These are phyloP conservation scores for Crithidia expoeki DNA, from an alignment of 208 protist species.

Conservation along the genomic window DNA sequence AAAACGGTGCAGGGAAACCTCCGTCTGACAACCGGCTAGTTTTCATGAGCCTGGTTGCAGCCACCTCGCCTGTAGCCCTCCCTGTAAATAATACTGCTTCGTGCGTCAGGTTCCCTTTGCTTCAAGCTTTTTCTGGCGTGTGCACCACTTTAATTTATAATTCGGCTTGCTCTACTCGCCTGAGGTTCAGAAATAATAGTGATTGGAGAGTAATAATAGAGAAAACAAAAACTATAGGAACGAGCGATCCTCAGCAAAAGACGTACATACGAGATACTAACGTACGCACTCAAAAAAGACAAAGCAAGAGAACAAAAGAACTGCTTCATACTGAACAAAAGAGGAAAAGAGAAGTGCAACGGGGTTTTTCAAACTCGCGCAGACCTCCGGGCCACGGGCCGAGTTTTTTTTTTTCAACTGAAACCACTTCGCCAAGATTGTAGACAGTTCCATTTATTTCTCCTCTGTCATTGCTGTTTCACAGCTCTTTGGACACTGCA, in stretches of 20 bases:
- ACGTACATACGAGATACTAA: neutral
- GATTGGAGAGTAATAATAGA: conserved; percentile 7
- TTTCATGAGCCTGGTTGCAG: too few relatives aligned
- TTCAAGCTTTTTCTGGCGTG: too few relatives aligned
- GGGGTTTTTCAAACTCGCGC: neutral
- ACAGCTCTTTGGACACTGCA: neutral
- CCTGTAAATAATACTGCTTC: too few relatives aligned
- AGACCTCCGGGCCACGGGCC: neutral
- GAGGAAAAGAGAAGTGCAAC: neutral
- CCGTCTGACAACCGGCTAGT: too few relatives aligned
- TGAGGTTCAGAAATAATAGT: too few relatives aligned
- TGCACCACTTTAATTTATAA: too few relatives aligned
- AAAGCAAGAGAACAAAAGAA: conserved; percentile 18
- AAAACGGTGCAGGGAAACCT: too few relatives aligned
- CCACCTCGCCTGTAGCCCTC: too few relatives aligned
- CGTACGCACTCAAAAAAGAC: neutral
- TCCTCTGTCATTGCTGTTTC: too few relatives aligned
- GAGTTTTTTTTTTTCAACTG: neutral
- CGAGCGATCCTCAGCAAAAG: neutral
- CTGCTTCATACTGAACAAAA: neutral
- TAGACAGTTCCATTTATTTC: neutral
- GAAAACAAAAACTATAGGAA: conserved; percentile 3
- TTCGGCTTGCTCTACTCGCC: too few relatives aligned
- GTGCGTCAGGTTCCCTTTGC: too few relatives aligned
- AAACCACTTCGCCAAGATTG: too few relatives aligned